Base-by-base conservation (phyloP, 2,329 filamentous ascomycete species). In the Thielaviopsis euricoi region DNA sequence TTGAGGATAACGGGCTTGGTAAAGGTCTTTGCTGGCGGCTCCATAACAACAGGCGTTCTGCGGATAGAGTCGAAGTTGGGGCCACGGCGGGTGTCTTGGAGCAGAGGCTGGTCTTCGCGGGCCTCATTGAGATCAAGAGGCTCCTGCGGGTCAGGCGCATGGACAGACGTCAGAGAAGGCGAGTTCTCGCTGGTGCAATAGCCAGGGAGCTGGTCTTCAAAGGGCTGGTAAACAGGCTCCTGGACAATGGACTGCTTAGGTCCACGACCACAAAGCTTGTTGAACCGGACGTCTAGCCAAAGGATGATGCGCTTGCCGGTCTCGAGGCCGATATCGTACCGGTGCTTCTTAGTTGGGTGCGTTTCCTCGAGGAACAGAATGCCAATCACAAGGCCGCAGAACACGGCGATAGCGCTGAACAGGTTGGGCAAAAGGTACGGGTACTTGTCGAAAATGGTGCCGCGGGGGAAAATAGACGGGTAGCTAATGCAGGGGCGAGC, bases 311-410 rank as follows among this genome's bases (percentile, higher is more conserved):
- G 86, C 65, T 83, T 77, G 60, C 93, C 91, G 22, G 88, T 66
- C 67, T 91, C 86, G 15, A 86, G 71, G 5, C 91, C 90, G 40
- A 79, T 74, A 69, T 98, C 93, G 51, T 80, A 81, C 58, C 83
- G 77, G 63, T 82, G 70, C 72, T 87, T 95, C 74, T 86, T 86
- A 68, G 87, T 82, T 54, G 83, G 79, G 67, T 98, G 93, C 1
- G 93, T 97, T 73, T 98, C 93, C 68, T 98, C 89, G 58, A 98
- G 76, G 67, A 95, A 96, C 21, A 96, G 71, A 57, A 94, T 74
- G 19, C 90, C 90, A 56, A 93, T 78, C 3, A 84, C 67, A 52
- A 95, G 83, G 19, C 89, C 88, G 62, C 86, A 74, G 46, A 85
- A 71, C 10, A 95, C 85, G 17, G 93, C 81, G n/a, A 75, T 74